phyloP scores from a whole-genome alignment of 257 asterid genomes.

The Misopates orontium region DNA sequence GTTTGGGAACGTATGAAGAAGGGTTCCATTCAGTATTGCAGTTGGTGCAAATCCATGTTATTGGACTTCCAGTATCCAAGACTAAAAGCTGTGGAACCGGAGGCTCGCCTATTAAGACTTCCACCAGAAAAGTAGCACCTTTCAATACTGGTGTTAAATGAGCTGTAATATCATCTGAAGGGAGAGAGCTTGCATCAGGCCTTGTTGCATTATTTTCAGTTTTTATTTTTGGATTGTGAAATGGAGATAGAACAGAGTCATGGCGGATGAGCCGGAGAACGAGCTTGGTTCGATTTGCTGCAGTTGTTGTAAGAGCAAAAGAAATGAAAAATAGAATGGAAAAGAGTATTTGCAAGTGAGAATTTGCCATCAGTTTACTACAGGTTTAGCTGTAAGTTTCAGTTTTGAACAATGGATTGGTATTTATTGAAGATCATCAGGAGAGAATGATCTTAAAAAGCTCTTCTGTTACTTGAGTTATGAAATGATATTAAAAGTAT shows the following conservation, averaged over 20 bases:
- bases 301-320: neutral
- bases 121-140: conserved; percentile 15
- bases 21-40: neutral
- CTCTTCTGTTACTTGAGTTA: too few relatives aligned
- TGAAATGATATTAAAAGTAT: too few relatives aligned
- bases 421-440: neutral
- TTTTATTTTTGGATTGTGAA: too few relatives aligned
- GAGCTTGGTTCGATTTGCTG: neutral
- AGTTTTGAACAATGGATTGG: neutral
- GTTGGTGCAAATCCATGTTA: conserved; percentile 23
- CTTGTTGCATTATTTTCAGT: too few relatives aligned
- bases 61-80: conserved; percentile 30
- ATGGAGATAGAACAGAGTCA: conserved; percentile 18
- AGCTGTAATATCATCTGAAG: conserved; percentile 22
- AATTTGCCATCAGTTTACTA: neutral
- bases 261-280: conserved; percentile 26
- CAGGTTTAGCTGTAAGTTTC: neutral
- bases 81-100: conserved; percentile 30
- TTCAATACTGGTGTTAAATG: neutral
- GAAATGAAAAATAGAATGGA: neutral
- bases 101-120: conserved; percentile 28
- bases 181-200: too few relatives aligned
- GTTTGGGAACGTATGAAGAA: conserved; percentile 4
- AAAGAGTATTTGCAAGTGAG: neutral
- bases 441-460: neutral